Evolutionary conservation across 2,329 filamentous ascomycete species (phyloP).

Genomic region (Apiospora saccharicola): DNA sequence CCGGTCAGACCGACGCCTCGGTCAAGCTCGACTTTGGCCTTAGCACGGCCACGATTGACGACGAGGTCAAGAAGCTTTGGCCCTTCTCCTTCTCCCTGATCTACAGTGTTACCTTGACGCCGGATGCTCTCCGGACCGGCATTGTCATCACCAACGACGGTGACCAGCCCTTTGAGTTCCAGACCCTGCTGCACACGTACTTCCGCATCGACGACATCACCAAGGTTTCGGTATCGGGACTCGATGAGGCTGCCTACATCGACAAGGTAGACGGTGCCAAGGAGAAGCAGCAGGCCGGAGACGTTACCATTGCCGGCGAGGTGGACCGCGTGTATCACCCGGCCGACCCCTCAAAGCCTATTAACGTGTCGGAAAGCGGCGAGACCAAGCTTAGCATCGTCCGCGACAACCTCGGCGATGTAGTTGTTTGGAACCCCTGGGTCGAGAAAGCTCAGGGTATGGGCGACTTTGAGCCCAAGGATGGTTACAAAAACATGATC

Average conservation of each 20-base stretch:
- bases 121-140: slow-evolving; percentile 77
- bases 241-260: slow-evolving; percentile 77
- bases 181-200: slow-evolving; percentile 92
- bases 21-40: slow-evolving; percentile 98
- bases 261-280: slow-evolving; percentile 80
- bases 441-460: slow-evolving; percentile 82
- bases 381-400: slow-evolving; percentile 74
- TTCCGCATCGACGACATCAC: slow-evolving; percentile 84
- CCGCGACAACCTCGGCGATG: slow-evolving; percentile 84
- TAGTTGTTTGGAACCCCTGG: slow-evolving; percentile 99
- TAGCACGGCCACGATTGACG: slow-evolving; percentile 73
- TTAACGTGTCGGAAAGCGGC: slow-evolving; percentile 69
- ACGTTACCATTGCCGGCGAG: slow-evolving; percentile 77
- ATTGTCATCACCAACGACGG: slow-evolving; percentile 92
- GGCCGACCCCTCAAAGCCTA: slow-evolving; percentile 61
- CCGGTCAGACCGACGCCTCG: slow-evolving; percentile 63
- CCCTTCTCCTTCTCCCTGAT: slow-evolving; percentile 87
- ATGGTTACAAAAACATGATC: slow-evolving; percentile 91
- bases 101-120: slow-evolving; percentile 88
- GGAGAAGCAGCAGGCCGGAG: slow-evolving; percentile 69
- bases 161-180: slow-evolving; percentile 83
- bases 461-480: slow-evolving; percentile 86
- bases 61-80: slow-evolving; percentile 77
- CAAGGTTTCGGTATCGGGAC: slow-evolving; percentile 74
- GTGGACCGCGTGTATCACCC: slow-evolving; percentile 89